These are phyloP conservation scores for Hygrophoropsis aurantiaca DNA, from an alignment of 768 basidiomycete species.

Conservation along the genomic window DNA sequence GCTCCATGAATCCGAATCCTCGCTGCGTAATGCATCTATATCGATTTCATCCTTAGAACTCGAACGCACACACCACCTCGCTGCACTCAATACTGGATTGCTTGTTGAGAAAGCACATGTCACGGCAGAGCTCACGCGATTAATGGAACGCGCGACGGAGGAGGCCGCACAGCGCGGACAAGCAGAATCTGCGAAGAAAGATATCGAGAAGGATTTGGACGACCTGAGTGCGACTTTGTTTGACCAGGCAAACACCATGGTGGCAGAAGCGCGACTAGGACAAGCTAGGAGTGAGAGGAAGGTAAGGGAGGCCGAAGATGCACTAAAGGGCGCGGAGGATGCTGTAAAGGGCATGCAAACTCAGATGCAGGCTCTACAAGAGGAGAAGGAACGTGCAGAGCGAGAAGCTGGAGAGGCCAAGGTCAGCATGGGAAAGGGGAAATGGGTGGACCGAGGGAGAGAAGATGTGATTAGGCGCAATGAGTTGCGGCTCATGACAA, in stretches of 20 bases:
- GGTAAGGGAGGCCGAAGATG: constrained; percentile 72
- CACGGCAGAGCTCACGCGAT: constrained; percentile 83
- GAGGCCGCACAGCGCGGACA: constrained; percentile 90
- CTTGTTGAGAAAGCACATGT: constrained; percentile 92
- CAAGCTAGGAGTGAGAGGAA: constrained; percentile 71
- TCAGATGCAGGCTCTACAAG: constrained; percentile 75
- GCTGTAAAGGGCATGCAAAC: constrained; percentile 81
- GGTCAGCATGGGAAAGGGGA: constrained; percentile 62
- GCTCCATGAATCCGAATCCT: constrained; percentile 64
- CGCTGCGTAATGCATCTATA: constrained; percentile 58
- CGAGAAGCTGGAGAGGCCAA: constrained; percentile 49
- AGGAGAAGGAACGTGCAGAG: constrained; percentile 65
- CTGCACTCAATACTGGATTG: constrained; percentile 86
- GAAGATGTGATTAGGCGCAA: constrained; percentile 20
- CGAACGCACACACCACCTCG: constrained; percentile 84
- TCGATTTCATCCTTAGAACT: constrained; percentile 79
- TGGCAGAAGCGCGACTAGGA: constrained; percentile 82
- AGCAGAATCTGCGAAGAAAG: constrained; percentile 77
- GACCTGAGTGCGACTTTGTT: constrained; percentile 91
- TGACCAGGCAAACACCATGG: constrained; percentile 94
- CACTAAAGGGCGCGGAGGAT: constrained; percentile 82
- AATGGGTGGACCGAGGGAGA: constrained; percentile 53
- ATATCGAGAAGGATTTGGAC: constrained; percentile 93
- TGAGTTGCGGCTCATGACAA: constrained; percentile 53
- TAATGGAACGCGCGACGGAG: constrained; percentile 95